These are phyloP conservation scores for Teunomyces lycoperdinae DNA, from an alignment of 805 yeast species.

Conservation along the genomic window DNA sequence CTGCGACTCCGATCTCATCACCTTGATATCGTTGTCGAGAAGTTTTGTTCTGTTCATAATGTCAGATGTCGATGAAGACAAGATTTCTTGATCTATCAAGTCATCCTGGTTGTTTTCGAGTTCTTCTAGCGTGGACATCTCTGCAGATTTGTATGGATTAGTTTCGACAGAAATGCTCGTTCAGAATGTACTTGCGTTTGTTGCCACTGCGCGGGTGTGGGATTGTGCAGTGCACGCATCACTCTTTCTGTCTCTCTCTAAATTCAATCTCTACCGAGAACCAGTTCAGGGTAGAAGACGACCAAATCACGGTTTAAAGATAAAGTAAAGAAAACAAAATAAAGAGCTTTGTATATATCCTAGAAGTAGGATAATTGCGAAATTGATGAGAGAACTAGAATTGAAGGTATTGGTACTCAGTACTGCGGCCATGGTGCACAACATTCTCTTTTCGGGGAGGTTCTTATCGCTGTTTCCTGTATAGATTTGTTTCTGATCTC, in stretches of 20 bases:
- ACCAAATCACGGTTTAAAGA: too few relatives aligned
- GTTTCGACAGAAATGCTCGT: background rate
- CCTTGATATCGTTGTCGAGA: slow-evolving; percentile 91
- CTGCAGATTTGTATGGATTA: background rate
- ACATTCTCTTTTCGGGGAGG: too few relatives aligned
- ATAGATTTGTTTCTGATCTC: background rate
- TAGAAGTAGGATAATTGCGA: too few relatives aligned
- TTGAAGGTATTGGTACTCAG: too few relatives aligned
- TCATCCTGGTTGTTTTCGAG: slow-evolving; percentile 50
- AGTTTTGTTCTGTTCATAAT: slow-evolving; percentile 81
- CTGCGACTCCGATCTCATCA: slow-evolving; percentile 88
- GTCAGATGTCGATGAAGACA: slow-evolving; percentile 74
- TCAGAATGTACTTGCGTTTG: background rate
- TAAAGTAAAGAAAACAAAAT: too few relatives aligned
- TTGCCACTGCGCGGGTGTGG: slow-evolving; percentile 3
- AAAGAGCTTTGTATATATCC: too few relatives aligned
- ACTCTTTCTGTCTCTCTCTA: background rate
- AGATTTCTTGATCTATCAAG: slow-evolving; percentile 78
- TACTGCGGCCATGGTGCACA: too few relatives aligned
- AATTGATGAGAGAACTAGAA: too few relatives aligned
- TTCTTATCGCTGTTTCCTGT: background rate
- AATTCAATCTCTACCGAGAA: too few relatives aligned
- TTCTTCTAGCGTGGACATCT: slow-evolving; percentile 84
- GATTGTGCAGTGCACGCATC: background rate
- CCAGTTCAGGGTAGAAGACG: too few relatives aligned